Conservation (phyloP, 176 grass and related monocot species). For the Aegilops sharonensis region DNA sequence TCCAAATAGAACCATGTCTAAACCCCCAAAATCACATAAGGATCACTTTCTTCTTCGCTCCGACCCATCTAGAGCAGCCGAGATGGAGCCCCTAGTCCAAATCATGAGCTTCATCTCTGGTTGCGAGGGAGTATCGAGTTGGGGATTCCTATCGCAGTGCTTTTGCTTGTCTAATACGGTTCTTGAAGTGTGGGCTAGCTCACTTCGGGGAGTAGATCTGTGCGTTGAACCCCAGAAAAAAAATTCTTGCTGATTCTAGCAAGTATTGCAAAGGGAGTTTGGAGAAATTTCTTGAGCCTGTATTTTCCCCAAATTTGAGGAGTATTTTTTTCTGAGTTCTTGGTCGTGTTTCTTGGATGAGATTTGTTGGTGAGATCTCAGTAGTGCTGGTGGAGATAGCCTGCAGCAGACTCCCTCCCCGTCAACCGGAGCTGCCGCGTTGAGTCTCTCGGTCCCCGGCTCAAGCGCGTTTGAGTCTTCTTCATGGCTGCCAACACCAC, state of each 20-base stretch:
- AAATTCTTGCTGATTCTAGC: neutral
- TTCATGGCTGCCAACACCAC: slow-evolving; percentile 61
- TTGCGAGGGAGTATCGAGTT: slow-evolving; percentile 1
- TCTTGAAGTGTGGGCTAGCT: slow-evolving; percentile 34
- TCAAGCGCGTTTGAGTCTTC: slow-evolving; percentile 49
- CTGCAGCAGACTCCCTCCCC: neutral
- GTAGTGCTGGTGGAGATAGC: neutral
- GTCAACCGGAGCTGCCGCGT: slow-evolving; percentile 19
- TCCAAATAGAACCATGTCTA: slow-evolving; percentile 22
- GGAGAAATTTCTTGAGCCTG: neutral
- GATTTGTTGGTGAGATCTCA: neutral
- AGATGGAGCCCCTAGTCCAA: neutral
- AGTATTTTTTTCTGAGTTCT: neutral
- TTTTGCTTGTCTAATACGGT: slow-evolving; percentile 25
- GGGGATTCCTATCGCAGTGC: neutral
- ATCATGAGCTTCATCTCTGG: neutral
- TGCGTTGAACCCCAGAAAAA: neutral
- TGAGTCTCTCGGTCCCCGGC: neutral
- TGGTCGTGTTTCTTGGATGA: slow-evolving; percentile 5
- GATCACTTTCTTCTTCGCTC: neutral
- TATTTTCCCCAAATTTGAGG: neutral
- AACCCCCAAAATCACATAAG: neutral
- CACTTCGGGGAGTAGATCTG: slow-evolving; percentile 13
- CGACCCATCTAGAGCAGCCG: neutral
- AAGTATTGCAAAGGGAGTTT: too few relatives aligned